Evolutionary conservation across 1,284 basidiomycete genomes (phyloP), one percentile per base, ranked within the genome.

Genomic region (Pseudozyma tsukubaensis): DNA sequence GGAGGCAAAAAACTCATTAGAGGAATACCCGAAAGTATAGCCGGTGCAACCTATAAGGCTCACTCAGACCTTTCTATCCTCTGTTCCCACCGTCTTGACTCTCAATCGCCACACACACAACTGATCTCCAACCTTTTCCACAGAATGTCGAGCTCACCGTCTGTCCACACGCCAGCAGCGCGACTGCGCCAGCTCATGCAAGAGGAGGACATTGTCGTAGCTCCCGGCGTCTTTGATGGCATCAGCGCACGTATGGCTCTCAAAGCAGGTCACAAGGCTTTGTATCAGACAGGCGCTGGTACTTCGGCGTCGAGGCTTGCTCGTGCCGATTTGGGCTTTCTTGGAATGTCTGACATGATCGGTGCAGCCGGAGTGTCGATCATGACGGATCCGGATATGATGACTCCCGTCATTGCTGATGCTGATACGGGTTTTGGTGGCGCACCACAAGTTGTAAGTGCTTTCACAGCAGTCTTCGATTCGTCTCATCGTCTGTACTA

Each of bases 351-450:
- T 73, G 92, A 93, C 80, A 73, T 77, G 62, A 40, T 71, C 39
- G 37, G 24, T 35, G 66, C 65, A 6, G 74, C 70, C 12, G 57
- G 65, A 10, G 49, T 66, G 11, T 64, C 66, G 5, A 72, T 66
- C 45, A 62, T 55, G 58, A 61, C 70, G 0, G 67, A 70, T 34
- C 35, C 69, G 5, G 13, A 10, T 4, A 50, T 59, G 50, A 16
- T 54, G 32, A 66, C 60, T 7, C 71, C 74, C 1, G 66, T 93
- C 35, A 92, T 92, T 70, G 92, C 91, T 2, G 91, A 93, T 77
- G 92, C 92, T 1, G 91, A 93, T 80, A 92, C 91, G 47, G 92
- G 91, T 86, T 93, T 92, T 66, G 92, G 92, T 59, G 91, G 90
- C 2, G 90, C 92, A 4, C 89, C 89, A 1, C 92, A 90, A 86